Evolutionary conservation across 2,329 filamentous ascomycete species (phyloP), one percentile per base, ranked within the genome.

Genomic region (Colletotrichum somersetense): DNA sequence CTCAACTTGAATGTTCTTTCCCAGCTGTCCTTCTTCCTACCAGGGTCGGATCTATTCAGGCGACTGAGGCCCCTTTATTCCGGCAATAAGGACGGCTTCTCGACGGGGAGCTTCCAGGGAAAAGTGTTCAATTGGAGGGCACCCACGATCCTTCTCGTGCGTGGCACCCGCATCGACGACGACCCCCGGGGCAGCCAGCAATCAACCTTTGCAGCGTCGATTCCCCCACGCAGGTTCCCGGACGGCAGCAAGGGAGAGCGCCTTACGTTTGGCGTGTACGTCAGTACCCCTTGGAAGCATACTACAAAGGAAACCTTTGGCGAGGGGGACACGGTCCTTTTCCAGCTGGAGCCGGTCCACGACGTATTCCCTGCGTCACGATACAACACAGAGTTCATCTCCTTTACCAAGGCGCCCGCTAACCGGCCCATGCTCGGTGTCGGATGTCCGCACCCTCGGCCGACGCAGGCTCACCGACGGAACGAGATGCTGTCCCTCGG

Each of bases 121-220:
- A 91, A 91, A 75, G 90, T 93, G 3, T 92, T 94, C 81, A 92
- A 94, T 78, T 95, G 92, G 92, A 86, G 89, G 53, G 92, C 92
- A 0, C 92, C 92, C 0, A 93, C 92, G 0, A 88, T 95, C 23
- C 83, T 95, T 14, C 85, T 95, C 1, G 89, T 94, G 1, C 88
- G 89, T 26, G 92, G 92, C 26, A 89, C 86, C 5, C 86, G 78
- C 7, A 83, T 94, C 8, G 79, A 84, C 2, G 82, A 87, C 26
- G 77, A 80, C 52, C 83, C 86, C 1, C 79, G 81, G 16, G 83
- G 85, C 18, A 87, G 89, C 0, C 86, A 87, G 58, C 88, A 91
- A 75, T 81, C 84, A 2, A 79, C 83, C 0, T 92, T 92, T 83
- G 84, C 87, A 4, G 87, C 91, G 16, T 88, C 89, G 0, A 82